A percentile compares a stretch with the other conserved stretches of the same genome.
phyloP scores from a whole-genome alignment of 73 alveolate genomes.

The Tetrahymena borealis region DNA sequence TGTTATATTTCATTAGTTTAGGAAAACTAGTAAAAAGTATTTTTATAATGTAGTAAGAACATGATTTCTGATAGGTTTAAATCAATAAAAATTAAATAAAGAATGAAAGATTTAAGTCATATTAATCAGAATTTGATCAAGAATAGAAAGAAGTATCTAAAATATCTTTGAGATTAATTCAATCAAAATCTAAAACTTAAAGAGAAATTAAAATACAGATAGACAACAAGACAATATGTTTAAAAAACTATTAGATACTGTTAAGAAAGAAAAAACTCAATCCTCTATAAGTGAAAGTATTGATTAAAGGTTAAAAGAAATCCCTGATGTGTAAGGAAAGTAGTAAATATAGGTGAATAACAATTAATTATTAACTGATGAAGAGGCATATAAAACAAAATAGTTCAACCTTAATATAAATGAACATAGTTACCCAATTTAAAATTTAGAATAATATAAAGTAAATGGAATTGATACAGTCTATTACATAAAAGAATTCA shows the following conservation, averaged over 20 bases:
- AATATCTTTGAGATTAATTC: no score
- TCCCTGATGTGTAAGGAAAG: background rate
- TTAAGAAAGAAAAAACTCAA: background rate
- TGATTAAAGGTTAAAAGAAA: background rate
- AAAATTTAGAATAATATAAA: background rate
- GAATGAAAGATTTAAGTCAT: no score
- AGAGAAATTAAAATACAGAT: no score
- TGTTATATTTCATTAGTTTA: no score
- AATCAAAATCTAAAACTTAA: no score
- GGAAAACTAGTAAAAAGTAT: no score
- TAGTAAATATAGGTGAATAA: background rate
- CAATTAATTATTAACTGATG: background rate
- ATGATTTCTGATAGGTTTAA: no score
- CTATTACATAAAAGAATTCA: background rate
- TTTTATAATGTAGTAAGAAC: no score
- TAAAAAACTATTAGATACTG: background rate
- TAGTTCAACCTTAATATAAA: background rate
- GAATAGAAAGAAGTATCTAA: no score
- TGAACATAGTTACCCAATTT: background rate
- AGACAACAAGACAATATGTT: no score
- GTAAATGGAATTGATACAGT: background rate
- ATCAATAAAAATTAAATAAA: no score
- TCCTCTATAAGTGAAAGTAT: background rate
- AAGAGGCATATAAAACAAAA: background rate
- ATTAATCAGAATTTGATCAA: no score